These are phyloP conservation scores for Linderniella brevidens DNA, from an alignment of 257 asterid species.

Conservation along the genomic window DNA sequence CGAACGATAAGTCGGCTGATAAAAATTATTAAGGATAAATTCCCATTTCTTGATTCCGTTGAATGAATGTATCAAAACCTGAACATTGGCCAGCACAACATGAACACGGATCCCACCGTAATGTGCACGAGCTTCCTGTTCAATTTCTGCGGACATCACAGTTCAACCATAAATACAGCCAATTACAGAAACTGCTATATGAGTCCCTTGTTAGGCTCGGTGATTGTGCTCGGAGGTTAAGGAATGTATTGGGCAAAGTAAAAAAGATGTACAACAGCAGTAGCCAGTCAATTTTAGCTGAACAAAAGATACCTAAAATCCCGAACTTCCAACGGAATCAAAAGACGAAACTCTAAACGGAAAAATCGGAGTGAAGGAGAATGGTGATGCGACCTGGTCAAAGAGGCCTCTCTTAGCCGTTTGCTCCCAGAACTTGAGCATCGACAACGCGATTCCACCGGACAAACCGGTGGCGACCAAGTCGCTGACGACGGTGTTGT, in stretches of 20 bases:
- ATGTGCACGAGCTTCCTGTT: constrained; percentile 70
- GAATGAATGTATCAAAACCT: constrained; percentile 30
- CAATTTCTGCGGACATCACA: constrained; percentile 20
- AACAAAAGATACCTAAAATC: not conserved
- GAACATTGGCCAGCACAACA: constrained; percentile 99
- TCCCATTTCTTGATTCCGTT: not conserved
- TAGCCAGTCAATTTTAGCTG: too few species aligned
- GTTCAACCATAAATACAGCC: constrained; percentile 1
- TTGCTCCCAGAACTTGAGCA: constrained; percentile 40
- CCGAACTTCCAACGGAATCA: not conserved
- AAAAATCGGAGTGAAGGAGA: not conserved
- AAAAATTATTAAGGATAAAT: constrained; percentile 2
- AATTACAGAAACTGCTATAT: not conserved
- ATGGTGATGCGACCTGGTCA: constrained; percentile 31
- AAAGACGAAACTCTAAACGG: not conserved
- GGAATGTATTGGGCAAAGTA: too few species aligned
- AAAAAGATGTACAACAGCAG: too few species aligned
- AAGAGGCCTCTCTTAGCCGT: constrained; percentile 35
- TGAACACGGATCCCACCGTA: constrained; percentile 69
- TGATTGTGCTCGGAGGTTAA: too few species aligned
- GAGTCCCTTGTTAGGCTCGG: not conserved
- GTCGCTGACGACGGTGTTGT: constrained; percentile 18
- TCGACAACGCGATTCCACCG: constrained; percentile 25
- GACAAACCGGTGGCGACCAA: constrained; percentile 31
- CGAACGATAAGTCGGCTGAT: constrained; percentile 14